phyloP scores from a whole-genome alignment of 139 green algal genomes.

The Chlamydomonas sp. region DNA sequence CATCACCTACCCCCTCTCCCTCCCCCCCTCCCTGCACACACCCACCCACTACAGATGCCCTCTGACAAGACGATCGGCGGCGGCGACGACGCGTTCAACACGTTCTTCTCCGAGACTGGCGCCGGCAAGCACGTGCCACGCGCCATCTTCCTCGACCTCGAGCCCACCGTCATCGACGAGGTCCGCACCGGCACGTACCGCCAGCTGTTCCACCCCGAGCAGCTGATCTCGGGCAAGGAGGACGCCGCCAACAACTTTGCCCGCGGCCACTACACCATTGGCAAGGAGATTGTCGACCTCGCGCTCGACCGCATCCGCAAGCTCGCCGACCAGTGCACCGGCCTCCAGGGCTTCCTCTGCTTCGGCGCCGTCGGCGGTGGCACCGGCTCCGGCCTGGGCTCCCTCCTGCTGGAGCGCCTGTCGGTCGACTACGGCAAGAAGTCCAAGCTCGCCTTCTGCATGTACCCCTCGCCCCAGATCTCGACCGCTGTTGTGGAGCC shows the following conservation, averaged over 20 bases:
- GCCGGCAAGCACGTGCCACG: too few relatives aligned
- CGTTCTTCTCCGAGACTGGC: too few relatives aligned
- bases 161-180: constrained; percentile 95
- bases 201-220: constrained; percentile 97
- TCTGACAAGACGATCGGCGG: too few relatives aligned
- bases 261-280: constrained; percentile 89
- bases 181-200: constrained; percentile 91
- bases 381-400: constrained; percentile 91
- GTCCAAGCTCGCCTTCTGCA: constrained; percentile 97
- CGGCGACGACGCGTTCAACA: too few relatives aligned
- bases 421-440: constrained; percentile 99
- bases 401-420: constrained; percentile 92
- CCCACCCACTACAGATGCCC: too few relatives aligned
- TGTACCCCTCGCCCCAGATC: constrained; percentile 90
- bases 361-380: constrained; percentile 94
- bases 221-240: constrained; percentile 97
- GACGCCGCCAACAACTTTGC: constrained; percentile 84
- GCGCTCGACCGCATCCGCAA: constrained; percentile 76
- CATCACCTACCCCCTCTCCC: too few relatives aligned
- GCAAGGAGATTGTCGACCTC: constrained; percentile 96
- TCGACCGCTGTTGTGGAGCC: constrained; percentile 93
- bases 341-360: constrained; percentile 94
- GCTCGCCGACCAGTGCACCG: constrained; percentile 93
- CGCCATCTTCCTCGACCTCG: constrained; percentile 91
- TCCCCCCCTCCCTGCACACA: too few relatives aligned